Evolutionary conservation across 257 asterid species (phyloP).

Genomic region (Salvia miltiorrhiza): DNA sequence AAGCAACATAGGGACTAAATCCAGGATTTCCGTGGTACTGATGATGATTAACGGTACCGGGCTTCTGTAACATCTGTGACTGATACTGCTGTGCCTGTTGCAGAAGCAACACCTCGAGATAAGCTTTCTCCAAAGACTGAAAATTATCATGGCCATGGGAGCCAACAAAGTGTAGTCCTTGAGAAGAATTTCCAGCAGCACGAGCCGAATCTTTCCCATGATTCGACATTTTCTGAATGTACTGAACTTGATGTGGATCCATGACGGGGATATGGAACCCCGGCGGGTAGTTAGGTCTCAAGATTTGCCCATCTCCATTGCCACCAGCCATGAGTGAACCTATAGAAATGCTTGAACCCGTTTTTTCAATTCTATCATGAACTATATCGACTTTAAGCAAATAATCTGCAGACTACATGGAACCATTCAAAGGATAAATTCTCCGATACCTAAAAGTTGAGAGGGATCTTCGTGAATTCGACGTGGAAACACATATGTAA

Average conservation of each 20-base stretch:
- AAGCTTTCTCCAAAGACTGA: constrained; percentile 61
- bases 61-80: constrained; percentile 31
- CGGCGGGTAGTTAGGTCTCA: constrained; percentile 40
- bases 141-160: constrained; percentile 42
- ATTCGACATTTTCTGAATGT: constrained; percentile 35
- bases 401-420: too few relatives aligned
- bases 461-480: too few relatives aligned
- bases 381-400: too few relatives aligned
- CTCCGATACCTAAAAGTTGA: too few relatives aligned
- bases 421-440: too few relatives aligned
- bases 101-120: constrained; percentile 58
- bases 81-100: constrained; percentile 58
- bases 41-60: constrained; percentile 34
- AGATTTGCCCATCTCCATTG: constrained; percentile 37
- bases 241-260: constrained; percentile 45
- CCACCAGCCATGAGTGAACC: constrained; percentile 47
- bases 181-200: constrained; percentile 34
- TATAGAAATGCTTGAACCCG: constrained; percentile 14
- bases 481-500: too few relatives aligned
- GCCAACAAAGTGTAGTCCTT: constrained; percentile 35
- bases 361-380: too few relatives aligned
- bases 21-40: constrained; percentile 38
- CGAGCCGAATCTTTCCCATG: constrained; percentile 31
- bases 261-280: constrained; percentile 39
- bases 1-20: constrained; percentile 27